phyloP scores from a whole-genome alignment of 148 eudicot genomes.

The Linanthus parryae region DNA sequence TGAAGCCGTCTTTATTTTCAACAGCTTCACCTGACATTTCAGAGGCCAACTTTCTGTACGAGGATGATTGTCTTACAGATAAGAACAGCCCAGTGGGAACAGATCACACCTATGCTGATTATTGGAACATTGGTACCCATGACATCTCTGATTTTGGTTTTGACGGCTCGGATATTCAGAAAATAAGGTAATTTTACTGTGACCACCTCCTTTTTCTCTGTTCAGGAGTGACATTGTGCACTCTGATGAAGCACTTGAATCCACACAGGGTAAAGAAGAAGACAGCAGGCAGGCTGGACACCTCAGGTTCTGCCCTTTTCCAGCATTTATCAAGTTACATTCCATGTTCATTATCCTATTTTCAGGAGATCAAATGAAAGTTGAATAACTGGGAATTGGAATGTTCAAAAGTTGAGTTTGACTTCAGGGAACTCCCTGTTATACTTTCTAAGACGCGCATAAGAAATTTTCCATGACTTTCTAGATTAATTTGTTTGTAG shows the following conservation, averaged over 20 bases:
- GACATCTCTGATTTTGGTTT: conserved; percentile 19
- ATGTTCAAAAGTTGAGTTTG: no score
- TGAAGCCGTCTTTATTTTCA: conserved; percentile 1
- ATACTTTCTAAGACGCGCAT: neutral
- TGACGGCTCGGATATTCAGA: conserved; percentile 14
- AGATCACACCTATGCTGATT: conserved; percentile 19
- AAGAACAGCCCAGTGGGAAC: conserved; percentile 9
- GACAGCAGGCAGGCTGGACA: conserved; percentile 5
- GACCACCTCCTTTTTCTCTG: neutral
- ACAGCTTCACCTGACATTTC: conserved; percentile 15
- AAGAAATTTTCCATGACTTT: no score
- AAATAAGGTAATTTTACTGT: conserved; percentile 17
- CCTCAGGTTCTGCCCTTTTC: conserved; percentile 14
- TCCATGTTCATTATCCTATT: neutral
- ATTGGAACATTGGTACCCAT: conserved; percentile 15
- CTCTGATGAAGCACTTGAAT: neutral
- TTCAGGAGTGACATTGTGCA: neutral
- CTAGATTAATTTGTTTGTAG: neutral
- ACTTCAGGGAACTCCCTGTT: neutral
- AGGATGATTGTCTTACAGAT: conserved; percentile 10
- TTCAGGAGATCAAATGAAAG: neutral
- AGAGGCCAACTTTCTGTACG: conserved; percentile 12
- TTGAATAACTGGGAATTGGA: no score
- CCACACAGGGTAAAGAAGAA: conserved; percentile 15
- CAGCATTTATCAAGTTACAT: neutral